These are phyloP conservation scores for Ophiocordyceps polyrhachis-furcata DNA, from an alignment of 2,329 filamentous ascomycete genomes.

Conservation along the genomic window DNA sequence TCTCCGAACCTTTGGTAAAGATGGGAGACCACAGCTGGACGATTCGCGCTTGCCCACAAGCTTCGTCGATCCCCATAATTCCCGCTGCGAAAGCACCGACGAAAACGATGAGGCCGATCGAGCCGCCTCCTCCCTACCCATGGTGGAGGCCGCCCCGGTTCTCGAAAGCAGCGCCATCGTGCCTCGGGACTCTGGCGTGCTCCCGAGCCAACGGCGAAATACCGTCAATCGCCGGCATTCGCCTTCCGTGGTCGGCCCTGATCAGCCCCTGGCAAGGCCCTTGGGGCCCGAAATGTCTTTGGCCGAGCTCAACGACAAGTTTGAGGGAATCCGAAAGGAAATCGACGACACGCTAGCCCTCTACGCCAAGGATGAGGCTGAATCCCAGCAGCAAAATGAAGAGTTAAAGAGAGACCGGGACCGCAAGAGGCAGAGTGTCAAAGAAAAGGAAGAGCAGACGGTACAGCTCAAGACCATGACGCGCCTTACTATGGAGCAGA, in stretches of 20 bases:
- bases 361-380: conserved; percentile 52
- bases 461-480: conserved; percentile 69
- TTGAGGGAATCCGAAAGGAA: conserved; percentile 66
- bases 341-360: conserved; percentile 60
- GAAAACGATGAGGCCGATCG: conserved; percentile 27
- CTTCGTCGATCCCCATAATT: conserved; percentile 33
- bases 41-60: conserved; percentile 37
- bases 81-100: conserved; percentile 19
- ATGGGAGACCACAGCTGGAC: conserved; percentile 42
- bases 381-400: conserved; percentile 45
- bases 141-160: conserved; percentile 41
- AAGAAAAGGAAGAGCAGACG: conserved; percentile 82
- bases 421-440: conserved; percentile 55
- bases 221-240: conserved; percentile 61
- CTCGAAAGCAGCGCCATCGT: conserved; percentile 42
- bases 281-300: conserved; percentile 46
- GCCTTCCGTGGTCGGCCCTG: conserved; percentile 43
- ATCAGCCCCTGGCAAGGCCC: conserved; percentile 27
- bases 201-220: conserved; percentile 19
- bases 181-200: conserved; percentile 42
- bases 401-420: conserved; percentile 63
- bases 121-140: conserved; percentile 29
- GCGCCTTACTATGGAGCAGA: conserved; percentile 60
- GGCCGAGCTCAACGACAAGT: conserved; percentile 60
- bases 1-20: conserved; percentile 53